Base-by-base conservation (phyloP, 352 stramenopile species). In the Phytophthora idaei region DNA sequence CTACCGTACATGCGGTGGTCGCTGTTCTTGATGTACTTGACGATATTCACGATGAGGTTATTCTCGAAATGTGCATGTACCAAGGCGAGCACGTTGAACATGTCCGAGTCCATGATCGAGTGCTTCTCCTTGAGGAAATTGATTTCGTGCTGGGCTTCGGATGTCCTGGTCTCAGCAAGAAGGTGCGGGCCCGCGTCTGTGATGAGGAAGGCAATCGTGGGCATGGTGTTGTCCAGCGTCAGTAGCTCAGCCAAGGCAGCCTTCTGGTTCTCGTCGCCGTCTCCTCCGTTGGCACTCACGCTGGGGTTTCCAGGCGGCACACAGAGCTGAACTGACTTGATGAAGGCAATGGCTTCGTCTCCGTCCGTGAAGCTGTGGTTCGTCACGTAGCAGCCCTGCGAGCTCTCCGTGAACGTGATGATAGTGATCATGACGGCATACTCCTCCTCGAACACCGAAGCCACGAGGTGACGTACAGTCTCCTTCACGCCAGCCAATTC, bases 211-310 rank as follows among this genome's bases (percentile, higher is more conserved):
- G 77, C 80, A 21, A 91, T 76, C 1, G 83, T 90, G 32, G 83
- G 74, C 56, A 87, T 77, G 0, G 67, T 57, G 28, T 61, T 73
- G 60, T 91, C 80, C 10, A 91, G 61, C 2, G 53, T 74, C 37
- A 87, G 42, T 34, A 91, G 47, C 62, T 88, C 72, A 0, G 77
- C 78, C 15, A 91, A 64, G 8, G 78, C 83, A 2, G 78, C 80
- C 64, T 91, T 91, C 62, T 86, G 76, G 75, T 91, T 91, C 67
- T 90, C 83, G 21, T 83, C 74, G 0, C 83, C 80, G 49, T 91
- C 81, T 9, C 79, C 81, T 2, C 83, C 80, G 54, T 79, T 84
- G n/a, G 74, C 75, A 31, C 50, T 73, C 32, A 87, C 59, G 2
- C 48, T 49, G 5, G 57, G 49, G 21, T 54, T 63, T 2, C 73